Conservation (phyloP, 1,284 basidiomycete species). For the Irpex lacteus region DNA sequence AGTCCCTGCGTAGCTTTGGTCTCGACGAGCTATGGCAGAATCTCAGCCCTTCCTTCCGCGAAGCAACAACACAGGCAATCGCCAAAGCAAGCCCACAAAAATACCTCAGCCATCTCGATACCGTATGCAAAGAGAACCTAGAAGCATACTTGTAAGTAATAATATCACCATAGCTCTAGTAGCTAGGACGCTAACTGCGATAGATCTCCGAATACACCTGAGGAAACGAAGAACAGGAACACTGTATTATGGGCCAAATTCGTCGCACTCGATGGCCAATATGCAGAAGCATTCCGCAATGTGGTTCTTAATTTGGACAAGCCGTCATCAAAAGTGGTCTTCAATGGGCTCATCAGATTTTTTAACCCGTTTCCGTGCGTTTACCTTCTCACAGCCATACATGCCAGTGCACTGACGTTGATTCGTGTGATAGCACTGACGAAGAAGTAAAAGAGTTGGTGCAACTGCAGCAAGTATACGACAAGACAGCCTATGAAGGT, state of each 20-base stretch:
- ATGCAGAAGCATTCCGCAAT: neutral
- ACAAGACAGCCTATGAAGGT: neutral
- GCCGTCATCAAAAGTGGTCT: neutral
- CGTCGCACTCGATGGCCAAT: slow-evolving; percentile 3
- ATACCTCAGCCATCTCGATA: neutral
- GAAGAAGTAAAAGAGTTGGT: neutral
- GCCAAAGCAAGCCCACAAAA: neutral
- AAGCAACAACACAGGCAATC: neutral
- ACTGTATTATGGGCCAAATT: neutral
- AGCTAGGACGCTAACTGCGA: neutral
- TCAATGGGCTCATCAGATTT: neutral
- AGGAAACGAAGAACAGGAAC: neutral
- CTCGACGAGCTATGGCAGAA: neutral
- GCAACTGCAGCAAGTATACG: slow-evolving; percentile 1
- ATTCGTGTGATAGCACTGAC: neutral
- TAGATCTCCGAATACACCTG: neutral
- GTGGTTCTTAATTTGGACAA: slow-evolving; percentile 2
- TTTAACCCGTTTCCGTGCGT: slow-evolving; percentile 9
- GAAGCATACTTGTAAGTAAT: neutral
- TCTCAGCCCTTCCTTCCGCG: neutral
- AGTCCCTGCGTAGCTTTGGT: neutral
- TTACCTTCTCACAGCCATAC: neutral
- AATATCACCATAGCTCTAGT: neutral
- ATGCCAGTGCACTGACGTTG: too few species aligned
- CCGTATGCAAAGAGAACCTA: neutral